Conservation (phyloP, 2,329 filamentous ascomycete genomes). For the Diaporthe caulivora region DNA sequence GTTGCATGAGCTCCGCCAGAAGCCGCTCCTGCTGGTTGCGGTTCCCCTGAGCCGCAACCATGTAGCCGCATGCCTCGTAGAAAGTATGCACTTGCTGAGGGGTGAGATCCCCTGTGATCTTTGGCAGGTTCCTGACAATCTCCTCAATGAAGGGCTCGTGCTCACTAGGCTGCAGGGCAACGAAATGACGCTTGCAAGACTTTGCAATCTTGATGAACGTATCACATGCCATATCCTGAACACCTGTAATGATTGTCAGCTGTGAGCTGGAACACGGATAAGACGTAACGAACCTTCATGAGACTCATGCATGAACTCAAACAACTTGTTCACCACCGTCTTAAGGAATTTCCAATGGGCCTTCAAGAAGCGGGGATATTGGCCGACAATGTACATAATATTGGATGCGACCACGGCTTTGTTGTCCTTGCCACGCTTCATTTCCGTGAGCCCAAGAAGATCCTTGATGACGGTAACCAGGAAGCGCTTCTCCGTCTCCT, state of each 20-base stretch:
- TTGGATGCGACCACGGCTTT: constrained; percentile 99
- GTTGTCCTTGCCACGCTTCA: constrained; percentile 99
- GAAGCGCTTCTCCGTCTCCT: constrained; percentile 98
- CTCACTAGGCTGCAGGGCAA: constrained; percentile 94
- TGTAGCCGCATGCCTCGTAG: constrained; percentile 98
- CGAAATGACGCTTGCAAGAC: constrained; percentile 97
- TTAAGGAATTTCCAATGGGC: constrained; percentile 99
- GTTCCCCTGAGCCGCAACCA: constrained; percentile 98
- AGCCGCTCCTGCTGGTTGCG: constrained; percentile 93
- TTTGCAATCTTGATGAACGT: constrained; percentile 99
- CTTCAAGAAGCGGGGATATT: constrained; percentile 98
- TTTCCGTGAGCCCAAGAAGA: constrained; percentile 93
- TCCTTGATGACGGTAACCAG: constrained; percentile 99
- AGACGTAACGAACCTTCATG: constrained; percentile 79
- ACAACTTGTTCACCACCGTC: constrained; percentile 99
- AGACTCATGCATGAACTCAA: constrained; percentile 99
- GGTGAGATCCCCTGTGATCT: constrained; percentile 94
- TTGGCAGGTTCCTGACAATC: constrained; percentile 94
- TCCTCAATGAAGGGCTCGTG: constrained; percentile 98
- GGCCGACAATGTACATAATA: constrained; percentile 99
- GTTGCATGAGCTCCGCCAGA: constrained; percentile 90
- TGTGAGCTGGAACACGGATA: not conserved
- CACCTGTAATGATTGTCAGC: constrained; percentile 66
- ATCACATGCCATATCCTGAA: constrained; percentile 99
- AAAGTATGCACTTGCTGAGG: constrained; percentile 99